phyloP scores from a whole-genome alignment of 2,329 filamentous ascomycete species.

The Calonectria hongkongensis region DNA sequence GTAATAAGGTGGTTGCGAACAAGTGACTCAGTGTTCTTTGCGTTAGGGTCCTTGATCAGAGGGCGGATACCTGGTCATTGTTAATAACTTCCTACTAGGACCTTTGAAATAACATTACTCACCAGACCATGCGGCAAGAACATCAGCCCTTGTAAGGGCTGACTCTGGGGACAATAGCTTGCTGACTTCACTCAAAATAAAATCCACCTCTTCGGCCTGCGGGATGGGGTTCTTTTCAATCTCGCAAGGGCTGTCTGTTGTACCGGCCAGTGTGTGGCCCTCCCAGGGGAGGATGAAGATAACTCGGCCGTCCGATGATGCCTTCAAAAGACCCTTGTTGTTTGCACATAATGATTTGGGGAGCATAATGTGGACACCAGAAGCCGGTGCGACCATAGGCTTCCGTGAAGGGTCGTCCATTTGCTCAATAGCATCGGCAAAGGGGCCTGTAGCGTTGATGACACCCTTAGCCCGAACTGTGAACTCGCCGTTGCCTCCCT shows the following conservation, averaged over 20 bases:
- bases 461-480: constrained; percentile 85
- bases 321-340: constrained; percentile 89
- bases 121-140: constrained; percentile 88
- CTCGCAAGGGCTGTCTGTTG: constrained; percentile 83
- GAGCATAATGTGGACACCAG: constrained; percentile 88
- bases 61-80: constrained; percentile 77
- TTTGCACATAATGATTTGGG: constrained; percentile 86
- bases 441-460: constrained; percentile 90
- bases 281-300: constrained; percentile 94
- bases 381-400: constrained; percentile 86
- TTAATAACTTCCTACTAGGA: constrained; percentile 39
- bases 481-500: constrained; percentile 75
- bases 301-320: constrained; percentile 89
- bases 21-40: constrained; percentile 87
- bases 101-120: constrained; percentile 54
- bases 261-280: constrained; percentile 89
- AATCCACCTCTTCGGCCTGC: constrained; percentile 85
- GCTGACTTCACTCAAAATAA: constrained; percentile 86
- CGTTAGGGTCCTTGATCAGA: constrained; percentile 86
- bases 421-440: constrained; percentile 86
- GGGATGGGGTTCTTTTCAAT: constrained; percentile 83
- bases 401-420: constrained; percentile 83
- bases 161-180: constrained; percentile 86
- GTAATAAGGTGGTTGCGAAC: constrained; percentile 89
- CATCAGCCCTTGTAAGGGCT: constrained; percentile 83